phyloP scores from a whole-genome alignment of 73 alveolate species.

The Paraurostyla sp. region DNA sequence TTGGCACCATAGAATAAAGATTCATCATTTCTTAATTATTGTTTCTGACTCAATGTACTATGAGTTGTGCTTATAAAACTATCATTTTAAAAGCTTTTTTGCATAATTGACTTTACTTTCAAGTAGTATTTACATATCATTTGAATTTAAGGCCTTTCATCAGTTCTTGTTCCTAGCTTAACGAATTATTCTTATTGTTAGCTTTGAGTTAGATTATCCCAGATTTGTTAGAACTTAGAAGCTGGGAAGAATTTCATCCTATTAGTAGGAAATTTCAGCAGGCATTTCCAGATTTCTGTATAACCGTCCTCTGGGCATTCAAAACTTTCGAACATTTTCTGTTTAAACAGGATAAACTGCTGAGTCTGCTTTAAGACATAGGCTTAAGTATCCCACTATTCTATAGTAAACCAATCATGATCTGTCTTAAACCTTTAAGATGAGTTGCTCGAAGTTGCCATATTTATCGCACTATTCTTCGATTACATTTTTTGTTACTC shows the following conservation, averaged over 20 bases:
- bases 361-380: neutral
- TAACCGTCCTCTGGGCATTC: conserved; percentile 38
- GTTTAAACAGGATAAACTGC: conserved; percentile 2
- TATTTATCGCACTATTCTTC: neutral
- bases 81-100: neutral
- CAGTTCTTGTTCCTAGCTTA: conserved; percentile 1
- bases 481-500: neutral
- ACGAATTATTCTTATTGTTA: conserved; percentile 19
- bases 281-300: neutral
- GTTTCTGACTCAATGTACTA: neutral
- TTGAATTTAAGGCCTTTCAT: conserved; percentile 8
- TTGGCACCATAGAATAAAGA: neutral
- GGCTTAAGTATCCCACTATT: neutral
- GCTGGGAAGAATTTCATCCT: conserved; percentile 36
- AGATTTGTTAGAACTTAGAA: conserved; percentile 13
- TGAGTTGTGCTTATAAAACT: neutral
- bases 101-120: neutral
- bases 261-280: conserved; percentile 6
- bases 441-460: neutral
- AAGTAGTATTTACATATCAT: conserved; percentile 24
- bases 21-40: conserved; percentile 28
- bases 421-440: conserved; percentile 12
- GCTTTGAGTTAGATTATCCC: conserved; percentile 37
- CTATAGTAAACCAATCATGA: conserved; percentile 19
- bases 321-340: conserved; percentile 15